phyloP scores from a whole-genome alignment of 2,329 filamentous ascomycete species.

The Ilyonectria destructans region DNA sequence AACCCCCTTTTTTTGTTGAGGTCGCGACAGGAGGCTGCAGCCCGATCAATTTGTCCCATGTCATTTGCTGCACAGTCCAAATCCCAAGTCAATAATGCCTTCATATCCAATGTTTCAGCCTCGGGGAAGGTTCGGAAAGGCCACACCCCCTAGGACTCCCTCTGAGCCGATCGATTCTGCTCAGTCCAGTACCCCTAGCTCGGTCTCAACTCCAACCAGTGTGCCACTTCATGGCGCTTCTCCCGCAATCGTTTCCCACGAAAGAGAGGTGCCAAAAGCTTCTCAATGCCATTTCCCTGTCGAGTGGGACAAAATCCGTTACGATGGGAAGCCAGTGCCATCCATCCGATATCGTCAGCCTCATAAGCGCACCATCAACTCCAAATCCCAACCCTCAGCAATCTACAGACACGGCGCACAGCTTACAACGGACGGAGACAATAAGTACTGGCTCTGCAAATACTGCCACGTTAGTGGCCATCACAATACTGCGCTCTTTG shows the following conservation, averaged over 20 bases:
- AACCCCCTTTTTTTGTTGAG: too few species aligned
- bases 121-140: neutral
- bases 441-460: neutral
- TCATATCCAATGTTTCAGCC: too few species aligned
- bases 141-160: neutral
- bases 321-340: neutral
- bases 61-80: too few species aligned
- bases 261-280: neutral
- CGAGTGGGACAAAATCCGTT: too few species aligned
- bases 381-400: neutral
- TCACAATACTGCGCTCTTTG: neutral
- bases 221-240: neutral
- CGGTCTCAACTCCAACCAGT: neutral
- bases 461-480: neutral
- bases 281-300: neutral
- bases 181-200: neutral
- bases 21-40: too few species aligned
- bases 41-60: too few species aligned
- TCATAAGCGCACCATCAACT: neutral
- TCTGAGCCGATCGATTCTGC: neutral
- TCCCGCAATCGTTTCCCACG: neutral
- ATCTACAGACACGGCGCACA: neutral
- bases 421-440: neutral
- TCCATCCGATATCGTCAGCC: neutral
- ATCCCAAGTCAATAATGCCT: too few species aligned